phyloP scores from a whole-genome alignment of 176 grass and related monocot species.

The Oryza glaberrima region DNA sequence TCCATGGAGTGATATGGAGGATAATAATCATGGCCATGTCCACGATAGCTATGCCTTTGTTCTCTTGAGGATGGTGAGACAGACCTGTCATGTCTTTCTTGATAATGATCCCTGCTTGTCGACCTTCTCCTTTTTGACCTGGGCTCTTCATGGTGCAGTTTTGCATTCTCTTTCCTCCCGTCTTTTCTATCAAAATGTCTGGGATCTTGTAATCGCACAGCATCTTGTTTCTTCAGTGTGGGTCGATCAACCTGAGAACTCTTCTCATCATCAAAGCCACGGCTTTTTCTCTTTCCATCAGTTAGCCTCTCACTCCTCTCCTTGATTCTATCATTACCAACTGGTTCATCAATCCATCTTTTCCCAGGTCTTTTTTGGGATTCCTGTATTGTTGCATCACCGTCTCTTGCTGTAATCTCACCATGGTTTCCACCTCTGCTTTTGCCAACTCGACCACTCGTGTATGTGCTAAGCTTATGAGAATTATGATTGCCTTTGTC shows the following conservation, averaged over 20 bases:
- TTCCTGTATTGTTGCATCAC: constrained; percentile 43
- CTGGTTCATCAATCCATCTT: constrained; percentile 49
- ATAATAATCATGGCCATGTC: constrained; percentile 45
- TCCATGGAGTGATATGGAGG: constrained; percentile 41
- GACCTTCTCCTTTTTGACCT: constrained; percentile 87
- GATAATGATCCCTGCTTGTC: constrained; percentile 62
- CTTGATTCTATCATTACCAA: constrained; percentile 43
- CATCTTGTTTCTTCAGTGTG: constrained; percentile 58
- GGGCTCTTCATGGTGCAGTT: constrained; percentile 51
- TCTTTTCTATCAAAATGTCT: constrained; percentile 62
- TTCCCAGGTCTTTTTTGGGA: constrained; percentile 55
- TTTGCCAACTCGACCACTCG: constrained; percentile 38
- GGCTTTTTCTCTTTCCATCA: constrained; percentile 51
- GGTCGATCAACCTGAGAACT: constrained; percentile 53
- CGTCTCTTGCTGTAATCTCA: constrained; percentile 48
- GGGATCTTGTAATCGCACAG: constrained; percentile 36
- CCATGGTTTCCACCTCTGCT: constrained; percentile 48
- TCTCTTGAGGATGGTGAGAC: constrained; percentile 56
- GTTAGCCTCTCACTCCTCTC: constrained; percentile 50
- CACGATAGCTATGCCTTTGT: constrained; percentile 56
- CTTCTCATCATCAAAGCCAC: constrained; percentile 40
- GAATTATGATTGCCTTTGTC: constrained; percentile 40
- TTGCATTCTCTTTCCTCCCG: constrained; percentile 56
- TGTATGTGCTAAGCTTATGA: constrained; percentile 43
- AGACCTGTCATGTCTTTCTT: constrained; percentile 55